Evolutionary conservation across 2,329 filamentous ascomycete species (phyloP).

Genomic region (Diaporthe australafricana): DNA sequence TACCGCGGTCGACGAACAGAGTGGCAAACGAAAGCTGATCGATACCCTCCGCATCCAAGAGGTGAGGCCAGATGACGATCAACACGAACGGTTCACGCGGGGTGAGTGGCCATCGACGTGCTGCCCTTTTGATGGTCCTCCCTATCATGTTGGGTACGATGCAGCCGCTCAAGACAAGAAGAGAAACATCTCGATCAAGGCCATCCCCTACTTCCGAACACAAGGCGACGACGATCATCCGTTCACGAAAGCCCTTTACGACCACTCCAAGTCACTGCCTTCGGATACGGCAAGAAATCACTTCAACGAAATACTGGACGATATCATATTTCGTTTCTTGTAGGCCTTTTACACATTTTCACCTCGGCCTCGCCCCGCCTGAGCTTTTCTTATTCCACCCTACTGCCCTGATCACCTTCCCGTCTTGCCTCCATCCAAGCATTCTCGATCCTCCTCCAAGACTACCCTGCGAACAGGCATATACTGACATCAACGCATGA

Average conservation of each 20-base stretch:
- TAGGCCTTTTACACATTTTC: background rate
- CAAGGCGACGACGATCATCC: conserved; percentile 4
- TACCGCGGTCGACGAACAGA: background rate
- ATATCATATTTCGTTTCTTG: conserved; percentile 9
- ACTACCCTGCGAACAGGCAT: too few relatives aligned
- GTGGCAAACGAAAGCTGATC: background rate
- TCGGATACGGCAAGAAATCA: background rate
- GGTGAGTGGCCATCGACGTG: conserved; percentile 17
- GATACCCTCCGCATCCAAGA: background rate
- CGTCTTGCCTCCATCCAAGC: too few relatives aligned
- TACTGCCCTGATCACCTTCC: too few relatives aligned
- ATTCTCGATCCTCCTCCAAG: too few relatives aligned
- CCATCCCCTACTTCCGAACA: conserved; percentile 7
- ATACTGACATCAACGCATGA: too few relatives aligned
- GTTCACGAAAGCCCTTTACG: conserved; percentile 7
- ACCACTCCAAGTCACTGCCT: background rate
- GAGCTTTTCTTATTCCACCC: too few relatives aligned
- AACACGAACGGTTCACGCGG: background rate
- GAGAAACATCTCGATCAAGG: conserved; percentile 14
- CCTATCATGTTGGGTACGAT: conserved; percentile 3
- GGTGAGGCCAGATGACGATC: background rate
- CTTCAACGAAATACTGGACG: background rate
- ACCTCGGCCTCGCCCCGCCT: background rate
- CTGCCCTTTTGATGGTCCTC: conserved; percentile 19
- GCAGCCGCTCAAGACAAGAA: background rate